These are phyloP conservation scores for Tremella mesenterica DNA, from an alignment of 768 basidiomycete genomes.

Conservation along the genomic window DNA sequence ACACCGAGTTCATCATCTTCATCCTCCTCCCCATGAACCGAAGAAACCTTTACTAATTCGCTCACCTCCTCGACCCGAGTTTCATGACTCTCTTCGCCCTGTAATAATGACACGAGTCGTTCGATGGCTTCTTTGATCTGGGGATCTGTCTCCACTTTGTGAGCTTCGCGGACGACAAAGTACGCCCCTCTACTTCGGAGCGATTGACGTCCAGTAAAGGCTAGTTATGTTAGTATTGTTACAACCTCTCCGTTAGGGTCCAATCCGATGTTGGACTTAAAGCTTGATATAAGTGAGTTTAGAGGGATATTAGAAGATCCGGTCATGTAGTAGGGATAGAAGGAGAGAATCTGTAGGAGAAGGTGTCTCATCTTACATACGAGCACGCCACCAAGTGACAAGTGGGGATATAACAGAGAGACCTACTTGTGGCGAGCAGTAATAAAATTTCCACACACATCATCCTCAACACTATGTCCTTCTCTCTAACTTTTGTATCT, in stretches of 20 bases:
- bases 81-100: constrained; percentile 44
- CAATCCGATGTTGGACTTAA: too few species aligned
- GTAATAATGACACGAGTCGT: constrained; percentile 72
- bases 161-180: constrained; percentile 67
- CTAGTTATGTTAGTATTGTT: constrained; percentile 11
- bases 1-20: constrained; percentile 56
- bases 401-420: not conserved
- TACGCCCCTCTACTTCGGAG: constrained; percentile 75
- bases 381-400: not conserved
- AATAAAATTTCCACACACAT: constrained; percentile 84
- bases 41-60: constrained; percentile 52
- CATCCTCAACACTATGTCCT: constrained; percentile 64
- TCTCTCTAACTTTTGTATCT: constrained; percentile 70
- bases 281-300: too few species aligned
- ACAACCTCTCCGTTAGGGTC: not conserved
- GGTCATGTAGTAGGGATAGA: too few species aligned
- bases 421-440: constrained; percentile 65
- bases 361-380: too few species aligned
- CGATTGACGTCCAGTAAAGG: constrained; percentile 75
- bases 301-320: too few species aligned
- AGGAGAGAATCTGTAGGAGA: too few species aligned
- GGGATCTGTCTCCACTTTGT: constrained; percentile 69
- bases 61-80: constrained; percentile 50
- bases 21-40: constrained; percentile 8
- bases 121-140: constrained; percentile 83